Conservation (phyloP, 2,329 filamentous ascomycete genomes). For the Aspergillus spinulosporus region DNA sequence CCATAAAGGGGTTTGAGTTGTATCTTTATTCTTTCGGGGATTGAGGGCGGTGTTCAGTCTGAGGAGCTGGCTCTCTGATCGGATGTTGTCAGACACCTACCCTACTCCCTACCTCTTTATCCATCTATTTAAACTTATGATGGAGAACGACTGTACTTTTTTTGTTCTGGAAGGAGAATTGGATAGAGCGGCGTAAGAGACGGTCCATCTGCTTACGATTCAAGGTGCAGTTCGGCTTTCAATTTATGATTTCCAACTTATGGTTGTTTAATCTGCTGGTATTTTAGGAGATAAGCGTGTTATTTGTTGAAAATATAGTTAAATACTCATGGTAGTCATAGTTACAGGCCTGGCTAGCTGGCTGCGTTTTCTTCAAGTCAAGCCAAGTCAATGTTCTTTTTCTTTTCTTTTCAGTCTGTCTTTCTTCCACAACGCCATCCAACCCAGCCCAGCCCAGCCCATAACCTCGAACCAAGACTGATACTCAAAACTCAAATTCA, state of each 20-base stretch:
- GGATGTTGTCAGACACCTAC: not conserved
- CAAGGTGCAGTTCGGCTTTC: not conserved
- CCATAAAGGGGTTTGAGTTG: conserved; percentile 32
- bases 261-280: not conserved
- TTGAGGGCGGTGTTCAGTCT: not conserved
- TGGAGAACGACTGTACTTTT: not conserved
- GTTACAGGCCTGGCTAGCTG: conserved; percentile 6
- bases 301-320: conserved; percentile 10
- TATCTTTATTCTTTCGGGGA: not conserved
- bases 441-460: not conserved
- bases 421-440: not conserved
- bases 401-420: not conserved
- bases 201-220: not conserved
- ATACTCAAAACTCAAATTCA: not conserved
- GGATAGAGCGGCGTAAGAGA: not conserved
- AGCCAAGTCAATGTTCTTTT: not conserved
- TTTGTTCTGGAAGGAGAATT: not conserved
- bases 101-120: not conserved
- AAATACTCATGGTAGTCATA: not conserved
- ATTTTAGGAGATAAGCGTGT: not conserved
- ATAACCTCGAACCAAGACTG: not conserved
- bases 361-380: conserved; percentile 2
- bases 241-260: not conserved
- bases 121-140: not conserved
- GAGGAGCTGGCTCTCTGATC: conserved; percentile 1